A percentile compares a stretch with the other conserved stretches of the same genome.
These are phyloP conservation scores for Wallacemonas sp. DNA, from an alignment of 208 protist genomes.

Conservation along the genomic window DNA sequence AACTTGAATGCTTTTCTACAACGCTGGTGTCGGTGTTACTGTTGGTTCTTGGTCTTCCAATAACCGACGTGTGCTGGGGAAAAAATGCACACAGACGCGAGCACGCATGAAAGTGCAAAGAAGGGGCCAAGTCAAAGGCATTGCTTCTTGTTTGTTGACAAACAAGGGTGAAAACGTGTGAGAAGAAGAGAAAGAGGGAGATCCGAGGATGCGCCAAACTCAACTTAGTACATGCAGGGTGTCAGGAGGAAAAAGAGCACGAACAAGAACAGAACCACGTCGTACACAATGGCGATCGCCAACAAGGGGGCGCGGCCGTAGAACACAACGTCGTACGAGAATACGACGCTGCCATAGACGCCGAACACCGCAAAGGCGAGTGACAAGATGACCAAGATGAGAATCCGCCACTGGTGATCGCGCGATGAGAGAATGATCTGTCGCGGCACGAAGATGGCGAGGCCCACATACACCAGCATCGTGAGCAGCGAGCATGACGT, in stretches of 20 bases:
- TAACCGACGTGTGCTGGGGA: no score
- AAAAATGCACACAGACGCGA: neutral
- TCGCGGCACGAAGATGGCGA: neutral
- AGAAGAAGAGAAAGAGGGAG: constrained; percentile 11
- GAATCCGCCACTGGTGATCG: neutral
- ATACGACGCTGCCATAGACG: neutral
- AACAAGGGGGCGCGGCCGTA: neutral
- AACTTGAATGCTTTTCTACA: no score
- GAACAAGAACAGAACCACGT: constrained; percentile 17
- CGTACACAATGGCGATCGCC: neutral
- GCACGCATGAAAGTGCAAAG: no score
- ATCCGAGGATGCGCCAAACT: no score
- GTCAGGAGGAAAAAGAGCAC: neutral
- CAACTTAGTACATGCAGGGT: neutral
- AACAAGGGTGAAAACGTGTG: neutral
- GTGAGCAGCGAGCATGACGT: neutral
- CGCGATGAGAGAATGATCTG: neutral
- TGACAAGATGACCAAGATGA: neutral
- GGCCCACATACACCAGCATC: neutral
- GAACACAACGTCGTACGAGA: constrained; percentile 10
- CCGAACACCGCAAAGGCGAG: constrained; percentile 1
- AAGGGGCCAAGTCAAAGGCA: no score
- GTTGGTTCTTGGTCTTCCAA: no score
- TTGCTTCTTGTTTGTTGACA: no score
- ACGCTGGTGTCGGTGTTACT: no score